Evolutionary conservation across 176 grass and related monocot genomes (phyloP), one percentile per base, ranked within the genome.

Genomic region (Avena eriantha): DNA sequence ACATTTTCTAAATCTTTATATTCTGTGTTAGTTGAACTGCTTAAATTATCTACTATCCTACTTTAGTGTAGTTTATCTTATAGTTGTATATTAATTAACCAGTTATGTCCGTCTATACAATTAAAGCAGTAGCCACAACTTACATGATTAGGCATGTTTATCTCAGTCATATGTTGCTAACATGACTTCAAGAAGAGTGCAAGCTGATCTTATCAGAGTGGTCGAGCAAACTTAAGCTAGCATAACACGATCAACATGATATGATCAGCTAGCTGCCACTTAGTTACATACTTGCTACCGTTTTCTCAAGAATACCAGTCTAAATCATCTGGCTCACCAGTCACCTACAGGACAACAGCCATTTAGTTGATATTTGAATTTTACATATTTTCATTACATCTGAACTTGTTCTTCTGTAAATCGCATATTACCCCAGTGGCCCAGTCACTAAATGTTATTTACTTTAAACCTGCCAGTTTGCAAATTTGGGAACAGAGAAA

Each of bases 281-380:
- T 81, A 45, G 45, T 61, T 85, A 53, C 80, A 77, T 77, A 31
- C 22, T 53, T 85, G 63, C 76, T 70, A 19, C 33, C 70, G n/a
- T 73, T 87, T 76, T 70, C n/a, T 26, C 79, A 84, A 50, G 58
- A 80, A 50, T 76, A 68, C 26, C 57, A 70, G 35, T 33, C 13
- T 19, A 58, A 59, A 69, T 78, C 35, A 3, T 82, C 59, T 56
- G 49, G 6, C 33, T 88, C 35, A 72, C 65, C 61, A 85, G 47
- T 76, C 22, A 74, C 51, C 16, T 84, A 79, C 49, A 72, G 51
- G 43, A n/a, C 43, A 47, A 73, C 43, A n/a, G 5, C 24, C 41
- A 81, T 58, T 83, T 87, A 43, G n/a, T 72, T 35, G 73, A 73
- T 82, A 90, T 58, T 85, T 85, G 56, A 65, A 76, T 35, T 24